A percentile compares a stretch with the other conserved stretches of the same genome.
Evolutionary conservation across 805 yeast genomes (phyloP).

Genomic region (Candida broadrunensis): DNA sequence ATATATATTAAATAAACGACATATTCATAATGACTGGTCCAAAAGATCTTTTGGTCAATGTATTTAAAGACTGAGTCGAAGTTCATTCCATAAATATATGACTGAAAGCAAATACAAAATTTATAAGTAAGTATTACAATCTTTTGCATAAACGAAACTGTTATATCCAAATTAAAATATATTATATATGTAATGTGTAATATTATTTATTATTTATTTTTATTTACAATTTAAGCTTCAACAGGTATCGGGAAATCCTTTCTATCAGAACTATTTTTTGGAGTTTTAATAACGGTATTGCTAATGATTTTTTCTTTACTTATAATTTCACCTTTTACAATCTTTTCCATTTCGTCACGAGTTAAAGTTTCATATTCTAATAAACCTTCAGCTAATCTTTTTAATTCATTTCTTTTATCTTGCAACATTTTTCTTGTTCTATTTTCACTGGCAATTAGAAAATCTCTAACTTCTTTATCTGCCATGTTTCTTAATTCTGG

Average conservation of each 20-base stretch:
- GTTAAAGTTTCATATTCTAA: constrained; percentile 94
- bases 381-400: constrained; percentile 87
- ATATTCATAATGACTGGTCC: too few species aligned
- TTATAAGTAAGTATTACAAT: too few species aligned
- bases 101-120: too few species aligned
- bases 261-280: neutral
- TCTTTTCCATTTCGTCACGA: constrained; percentile 83
- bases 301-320: constrained; percentile 66
- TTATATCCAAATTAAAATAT: too few species aligned
- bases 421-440: constrained; percentile 70
- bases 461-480: constrained; percentile 82
- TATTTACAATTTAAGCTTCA: neutral
- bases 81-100: too few species aligned
- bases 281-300: constrained; percentile 56
- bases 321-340: constrained; percentile 76
- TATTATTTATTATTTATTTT: too few species aligned
- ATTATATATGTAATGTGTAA: too few species aligned
- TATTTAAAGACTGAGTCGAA: too few species aligned
- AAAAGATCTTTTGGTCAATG: too few species aligned
- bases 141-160: too few species aligned
- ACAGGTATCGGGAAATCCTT: neutral
- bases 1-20: too few species aligned
- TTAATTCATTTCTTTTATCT: constrained; percentile 66
- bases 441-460: constrained; percentile 71
- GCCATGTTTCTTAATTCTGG: constrained; percentile 84